A percentile compares a stretch with the other conserved stretches of the same genome.
Evolutionary conservation across 805 yeast species (phyloP).

Genomic region (Myxozyma mucilagina): DNA sequence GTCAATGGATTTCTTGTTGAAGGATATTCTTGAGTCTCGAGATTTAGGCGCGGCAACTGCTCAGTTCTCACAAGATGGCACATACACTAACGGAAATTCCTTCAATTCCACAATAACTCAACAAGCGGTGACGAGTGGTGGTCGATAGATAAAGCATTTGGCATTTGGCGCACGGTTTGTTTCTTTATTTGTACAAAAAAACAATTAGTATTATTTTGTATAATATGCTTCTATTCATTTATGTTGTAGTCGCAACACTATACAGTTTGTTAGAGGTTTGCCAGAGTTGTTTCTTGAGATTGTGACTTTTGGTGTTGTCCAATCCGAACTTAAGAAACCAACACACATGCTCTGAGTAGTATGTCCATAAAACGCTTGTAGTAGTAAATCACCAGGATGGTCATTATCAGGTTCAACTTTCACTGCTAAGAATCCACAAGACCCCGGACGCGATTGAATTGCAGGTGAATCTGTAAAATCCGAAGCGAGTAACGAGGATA

Average conservation of each 20-base stretch:
- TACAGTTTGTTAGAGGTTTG: neutral
- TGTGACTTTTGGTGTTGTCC: neutral
- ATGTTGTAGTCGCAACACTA: neutral
- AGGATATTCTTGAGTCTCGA: conserved; percentile 15
- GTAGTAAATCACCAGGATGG: neutral
- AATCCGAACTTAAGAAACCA: conserved; percentile 2
- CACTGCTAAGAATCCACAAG: conserved; percentile 20
- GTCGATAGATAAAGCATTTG: neutral
- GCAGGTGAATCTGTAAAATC: conserved; percentile 1
- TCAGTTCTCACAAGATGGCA: neutral
- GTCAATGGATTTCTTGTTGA: conserved; percentile 31
- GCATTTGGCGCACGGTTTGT: neutral
- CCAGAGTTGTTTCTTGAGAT: conserved; percentile 10
- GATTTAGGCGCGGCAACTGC: neutral
- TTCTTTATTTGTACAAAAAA: too few relatives aligned
- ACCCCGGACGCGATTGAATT: conserved; percentile 11
- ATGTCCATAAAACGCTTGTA: conserved; percentile 17
- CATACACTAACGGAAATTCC: neutral
- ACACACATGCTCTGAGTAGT: conserved; percentile 27
- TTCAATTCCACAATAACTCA: neutral
- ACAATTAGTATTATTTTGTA: too few relatives aligned
- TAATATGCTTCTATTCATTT: too few relatives aligned
- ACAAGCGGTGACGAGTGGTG: neutral
- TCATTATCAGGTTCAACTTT: conserved; percentile 6
- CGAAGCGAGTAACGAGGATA: neutral